Evolutionary conservation across 345 rosid genomes (phyloP), one percentile per base, ranked within the genome.

Genomic region (Barbarea vulgaris): DNA sequence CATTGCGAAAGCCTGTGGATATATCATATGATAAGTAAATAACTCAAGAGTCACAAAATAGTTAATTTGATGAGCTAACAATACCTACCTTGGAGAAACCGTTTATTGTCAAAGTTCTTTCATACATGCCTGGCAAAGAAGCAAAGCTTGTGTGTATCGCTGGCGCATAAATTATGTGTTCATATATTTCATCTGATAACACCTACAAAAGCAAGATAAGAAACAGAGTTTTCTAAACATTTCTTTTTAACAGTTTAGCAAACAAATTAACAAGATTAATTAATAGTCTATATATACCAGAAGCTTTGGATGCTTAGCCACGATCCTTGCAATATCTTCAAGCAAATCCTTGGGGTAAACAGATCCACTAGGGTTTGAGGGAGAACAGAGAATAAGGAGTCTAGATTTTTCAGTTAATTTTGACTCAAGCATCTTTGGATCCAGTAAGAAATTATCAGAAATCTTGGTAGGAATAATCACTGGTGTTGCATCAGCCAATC

Each of bases 161-260:
- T 1, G 99, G 99, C 25, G 92, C 81, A 78, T 95, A 95, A 52
- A 95, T 88, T 53, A 95, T 95, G 79, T 95, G 98, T 74, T 94
- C 98, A 63, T 94, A 94, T 58, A 90, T 91, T 81, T 94, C 98
- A 86, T 94, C 98, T 15, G 98, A 88, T n/a, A n/a, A n/a, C n/a
- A 93, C 97, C 98, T 91, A 72, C n/a, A 74, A 18, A 28, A 81
- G 39, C 70, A 75, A 66, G 52, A 50, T 15, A 25, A 66, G 12
- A 31, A 31, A 15, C 24, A 44, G 13, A 66, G 68, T 7, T 24
- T 50, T 64, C 4, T 3, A 41, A 5, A 41, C 17, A 41, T 14
- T 30, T 10, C 19, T 18, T 44, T 31, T 11, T 36, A 60, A 30
- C 14, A 57, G 6, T n/a, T 64, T 12, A 75, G 50, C 47, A 42